Percentiles rank a stretch among this genome's conserved stretches.
Evolutionary conservation across 2,329 filamentous ascomycete species (phyloP).

Genomic region (Colletotrichum sansevieriae): DNA sequence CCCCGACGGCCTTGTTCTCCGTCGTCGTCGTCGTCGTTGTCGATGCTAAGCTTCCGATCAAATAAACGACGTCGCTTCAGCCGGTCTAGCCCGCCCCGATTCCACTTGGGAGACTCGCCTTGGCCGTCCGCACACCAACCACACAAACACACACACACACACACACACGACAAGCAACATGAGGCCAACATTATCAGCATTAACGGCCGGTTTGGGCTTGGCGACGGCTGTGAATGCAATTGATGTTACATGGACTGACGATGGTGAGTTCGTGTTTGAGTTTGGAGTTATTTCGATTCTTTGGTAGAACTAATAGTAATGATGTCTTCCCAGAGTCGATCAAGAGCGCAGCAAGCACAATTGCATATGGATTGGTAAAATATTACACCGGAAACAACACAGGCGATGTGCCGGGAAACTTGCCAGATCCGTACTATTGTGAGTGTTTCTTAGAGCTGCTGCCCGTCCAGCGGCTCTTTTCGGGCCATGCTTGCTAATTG

Average conservation of each 20-base stretch:
- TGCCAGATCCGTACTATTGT: conserved; percentile 69
- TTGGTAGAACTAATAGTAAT: too few species aligned
- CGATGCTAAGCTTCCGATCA: conserved; percentile 19
- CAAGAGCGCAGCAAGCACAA: conserved; percentile 53
- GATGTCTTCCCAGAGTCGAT: conserved; percentile 46
- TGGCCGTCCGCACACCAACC: neutral
- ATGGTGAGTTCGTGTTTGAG: neutral
- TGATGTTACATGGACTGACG: conserved; percentile 27
- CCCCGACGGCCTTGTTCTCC: neutral
- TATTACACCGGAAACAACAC: conserved; percentile 68
- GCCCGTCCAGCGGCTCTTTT: conserved; percentile 46
- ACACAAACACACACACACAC: neutral
- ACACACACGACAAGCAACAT: conserved; percentile 5
- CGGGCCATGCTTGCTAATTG: conserved; percentile 52
- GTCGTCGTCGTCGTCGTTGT: conserved; percentile 4
- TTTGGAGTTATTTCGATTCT: neutral
- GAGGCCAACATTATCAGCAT: conserved; percentile 10
- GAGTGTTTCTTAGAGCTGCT: conserved; percentile 2
- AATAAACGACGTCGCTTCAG: conserved; percentile 8
- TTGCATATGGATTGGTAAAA: conserved; percentile 53
- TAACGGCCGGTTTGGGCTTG: conserved; percentile 23
- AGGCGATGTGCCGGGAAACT: conserved; percentile 68
- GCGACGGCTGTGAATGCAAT: conserved; percentile 13
- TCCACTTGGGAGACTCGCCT: neutral
- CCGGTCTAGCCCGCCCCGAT: neutral